A percentile compares a stretch with the other conserved stretches of the same genome.
Evolutionary conservation across 1,284 basidiomycete species (phyloP).

Genomic region (Rhodotorula glutinis): DNA sequence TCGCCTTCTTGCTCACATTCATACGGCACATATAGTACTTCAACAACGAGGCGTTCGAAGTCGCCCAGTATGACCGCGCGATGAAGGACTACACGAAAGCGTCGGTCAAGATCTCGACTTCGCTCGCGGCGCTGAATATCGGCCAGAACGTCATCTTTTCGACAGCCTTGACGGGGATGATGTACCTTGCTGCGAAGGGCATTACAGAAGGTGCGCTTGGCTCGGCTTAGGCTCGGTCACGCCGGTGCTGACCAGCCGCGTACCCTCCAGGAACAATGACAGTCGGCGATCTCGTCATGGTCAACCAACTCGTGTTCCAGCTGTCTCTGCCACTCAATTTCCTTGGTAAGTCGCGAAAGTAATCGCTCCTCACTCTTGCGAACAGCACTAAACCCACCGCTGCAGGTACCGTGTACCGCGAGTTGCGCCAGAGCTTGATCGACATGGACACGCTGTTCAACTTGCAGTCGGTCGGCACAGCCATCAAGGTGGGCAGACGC

Average conservation of each 20-base stretch:
- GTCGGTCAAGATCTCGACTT: constrained; percentile 91
- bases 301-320: constrained; percentile 99
- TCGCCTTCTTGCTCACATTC: too few relatives aligned
- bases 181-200: constrained; percentile 94
- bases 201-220: constrained; percentile 60
- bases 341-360: constrained; percentile 57
- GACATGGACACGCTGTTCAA: constrained; percentile 98
- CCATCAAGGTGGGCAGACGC: constrained; percentile 58
- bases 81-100: constrained; percentile 84
- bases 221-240: neutral
- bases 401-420: constrained; percentile 77
- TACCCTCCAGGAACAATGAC: constrained; percentile 86
- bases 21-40: too few relatives aligned
- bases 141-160: constrained; percentile 97
- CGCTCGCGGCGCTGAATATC: constrained; percentile 86
- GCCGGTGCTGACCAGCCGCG: constrained; percentile 43
- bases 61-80: constrained; percentile 86
- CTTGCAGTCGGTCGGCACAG: constrained; percentile 75
- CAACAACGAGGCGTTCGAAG: constrained; percentile 92
- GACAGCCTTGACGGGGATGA: constrained; percentile 84
- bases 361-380: too few relatives aligned
- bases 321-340: constrained; percentile 94
- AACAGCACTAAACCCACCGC: neutral
- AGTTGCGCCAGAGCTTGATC: constrained; percentile 87
- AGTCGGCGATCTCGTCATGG: constrained; percentile 95